Conservation (phyloP, 805 yeast species). For the Pichia phayaonensis region DNA sequence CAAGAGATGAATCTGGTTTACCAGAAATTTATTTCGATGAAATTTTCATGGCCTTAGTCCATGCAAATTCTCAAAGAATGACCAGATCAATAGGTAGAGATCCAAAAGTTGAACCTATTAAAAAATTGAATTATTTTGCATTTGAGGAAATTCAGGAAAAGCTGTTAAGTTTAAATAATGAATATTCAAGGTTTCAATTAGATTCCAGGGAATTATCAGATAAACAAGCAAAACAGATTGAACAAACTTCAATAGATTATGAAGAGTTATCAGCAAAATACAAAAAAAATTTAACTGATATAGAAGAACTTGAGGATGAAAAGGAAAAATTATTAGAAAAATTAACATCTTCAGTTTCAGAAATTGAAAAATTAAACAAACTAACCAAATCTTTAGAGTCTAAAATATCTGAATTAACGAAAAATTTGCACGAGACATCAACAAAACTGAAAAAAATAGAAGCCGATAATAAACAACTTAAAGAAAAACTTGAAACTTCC, state of each 20-base stretch:
- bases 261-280: constrained; percentile 29
- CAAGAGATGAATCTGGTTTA: constrained; percentile 73
- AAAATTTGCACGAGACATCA: constrained; percentile 18
- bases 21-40: constrained; percentile 74
- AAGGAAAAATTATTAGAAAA: constrained; percentile 20
- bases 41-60: constrained; percentile 54
- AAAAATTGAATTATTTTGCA: constrained; percentile 55
- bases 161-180: constrained; percentile 14
- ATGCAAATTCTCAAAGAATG: constrained; percentile 62
- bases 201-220: constrained; percentile 13
- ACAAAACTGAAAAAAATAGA: constrained; percentile 17
- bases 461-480: constrained; percentile 20
- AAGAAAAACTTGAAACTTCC: constrained; percentile 24
- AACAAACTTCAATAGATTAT: constrained; percentile 18
- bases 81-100: constrained; percentile 64
- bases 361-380: constrained; percentile 21
- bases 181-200: constrained; percentile 15
- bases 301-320: constrained; percentile 27
- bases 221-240: constrained; percentile 19
- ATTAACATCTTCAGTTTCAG: constrained; percentile 19
- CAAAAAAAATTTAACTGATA: constrained; percentile 20
- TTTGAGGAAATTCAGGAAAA: constrained; percentile 39
- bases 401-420: constrained; percentile 18
- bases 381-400: constrained; percentile 28
- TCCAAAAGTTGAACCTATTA: constrained; percentile 66